Evolutionary conservation across 31 red algal species (phyloP), one percentile per base, ranked within the genome.

Genomic region (Asparagopsis taxiformis): DNA sequence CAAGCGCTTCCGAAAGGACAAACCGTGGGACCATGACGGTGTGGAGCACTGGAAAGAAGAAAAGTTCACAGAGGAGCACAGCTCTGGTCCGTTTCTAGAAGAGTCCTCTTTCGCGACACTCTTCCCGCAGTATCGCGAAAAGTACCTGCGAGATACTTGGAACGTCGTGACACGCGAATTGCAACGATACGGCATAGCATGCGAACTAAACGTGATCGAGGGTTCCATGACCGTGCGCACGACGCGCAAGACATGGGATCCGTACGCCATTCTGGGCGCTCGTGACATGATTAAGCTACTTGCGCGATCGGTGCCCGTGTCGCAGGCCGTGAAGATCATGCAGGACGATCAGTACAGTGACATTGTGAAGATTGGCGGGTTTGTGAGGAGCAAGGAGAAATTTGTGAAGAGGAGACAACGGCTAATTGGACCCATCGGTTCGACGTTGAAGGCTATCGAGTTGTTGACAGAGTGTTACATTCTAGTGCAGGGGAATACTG

Each of bases 1-100:
- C 6, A 68, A 79, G 51, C 56, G 62, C 37, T 88, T 92, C 64
- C 76, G 93, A 3, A 79, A 82, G 79, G 80, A 85, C 35, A 97
- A 97, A 46, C 93, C 93, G 24, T 97, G 93, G 93, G 93, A 97
- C 82, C 71, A 80, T 53, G 93, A 82, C 31, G 93, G 85, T 23
- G 92, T 97, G 55, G 93, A 97, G 67, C 93, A 97, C 80, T 97
- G 93, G 93, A 82, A 82, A 44, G 69, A 82, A n/a, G 75, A 82
- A 23, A 51, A 59, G 24, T 97, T 97, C 75, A 88, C 35, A 26
- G 51, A 44, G 15, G 75, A 91, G 19, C 46, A 97, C 49, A 41
- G 68, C 31, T 76, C 79, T 15, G 82, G 77, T 49, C 74, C 93
- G 3, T 92, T 97, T 55, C 81, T 97, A 0, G 93, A 97, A 35